Evolutionary conservation across 768 basidiomycete genomes (phyloP), one percentile per base, ranked within the genome.

Genomic region (Chalciporus pseudorubinellus): DNA sequence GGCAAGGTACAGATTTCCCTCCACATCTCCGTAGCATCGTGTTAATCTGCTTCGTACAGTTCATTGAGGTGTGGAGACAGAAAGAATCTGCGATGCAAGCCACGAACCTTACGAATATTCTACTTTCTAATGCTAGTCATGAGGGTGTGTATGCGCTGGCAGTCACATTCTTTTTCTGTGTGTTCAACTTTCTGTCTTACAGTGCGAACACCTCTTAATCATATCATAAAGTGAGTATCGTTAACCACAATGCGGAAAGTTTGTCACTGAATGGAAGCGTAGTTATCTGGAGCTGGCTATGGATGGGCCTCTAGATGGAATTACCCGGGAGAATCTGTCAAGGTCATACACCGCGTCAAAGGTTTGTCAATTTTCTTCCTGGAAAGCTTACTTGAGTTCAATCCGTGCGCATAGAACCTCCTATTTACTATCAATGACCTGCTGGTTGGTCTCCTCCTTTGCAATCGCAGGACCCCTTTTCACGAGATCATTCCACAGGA

Each of bases 21-120:
- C n/a, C n/a, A n/a, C n/a, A n/a, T n/a, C n/a, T n/a, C n/a, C n/a
- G n/a, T n/a, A n/a, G n/a, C n/a, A n/a, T n/a, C n/a, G n/a, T n/a
- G n/a, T n/a, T n/a, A n/a, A n/a, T 22, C 44, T 14, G 19, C 28
- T 21, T 20, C 10, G n/a, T n/a, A 14, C 51, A 86, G 81, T 91
- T 90, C 73, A 90, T 91, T 55, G 86, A 87, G 61, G 89, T 90
- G 7, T 92, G 89, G 89, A 70, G 89, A 55, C 84, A 91, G 65
- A 90, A 89, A 65, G 87, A 92, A 64, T 79, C 72, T 36, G 87
- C 86, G 3, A 61, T 88, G 51, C 81, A 86, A 53, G 80, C 81
- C 5, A 90, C 83, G 31, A 85, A 83, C 63, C 69, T 91, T 20
- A 89, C 88, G 3, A 86, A 84, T 48, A 70, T 92, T 12, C 62